phyloP scores from a whole-genome alignment of 495 filamentous ascomycete genomes.

The Entonaema liquescens region DNA sequence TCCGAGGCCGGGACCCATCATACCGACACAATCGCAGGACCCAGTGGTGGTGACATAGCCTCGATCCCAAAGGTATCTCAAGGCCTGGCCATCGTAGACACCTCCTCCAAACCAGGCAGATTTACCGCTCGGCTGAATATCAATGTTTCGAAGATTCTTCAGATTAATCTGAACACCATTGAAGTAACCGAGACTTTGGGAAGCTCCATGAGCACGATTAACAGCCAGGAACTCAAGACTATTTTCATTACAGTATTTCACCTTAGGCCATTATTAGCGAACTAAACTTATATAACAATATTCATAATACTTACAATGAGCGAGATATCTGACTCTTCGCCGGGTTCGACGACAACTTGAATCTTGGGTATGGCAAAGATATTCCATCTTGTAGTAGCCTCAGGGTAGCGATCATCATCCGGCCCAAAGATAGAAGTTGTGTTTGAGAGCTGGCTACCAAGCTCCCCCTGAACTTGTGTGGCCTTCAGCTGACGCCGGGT shows the following conservation, averaged over 20 bases:
- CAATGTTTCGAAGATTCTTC: slow-evolving; percentile 10
- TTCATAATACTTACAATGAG: background rate
- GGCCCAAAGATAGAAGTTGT: slow-evolving; percentile 15
- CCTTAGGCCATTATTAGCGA: background rate
- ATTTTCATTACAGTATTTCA: background rate
- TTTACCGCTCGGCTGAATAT: slow-evolving; percentile 1
- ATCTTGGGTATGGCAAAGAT: slow-evolving; percentile 1
- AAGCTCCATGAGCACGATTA: background rate
- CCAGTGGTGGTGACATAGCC: slow-evolving; percentile 58
- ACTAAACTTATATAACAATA: background rate
- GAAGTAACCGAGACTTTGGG: slow-evolving; percentile 20
- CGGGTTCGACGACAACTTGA: slow-evolving; percentile 20
- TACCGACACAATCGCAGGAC: slow-evolving; percentile 61
- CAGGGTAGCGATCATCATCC: background rate
- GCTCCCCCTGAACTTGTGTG: background rate
- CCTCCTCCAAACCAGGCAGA: slow-evolving; percentile 46
- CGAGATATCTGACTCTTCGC: background rate
- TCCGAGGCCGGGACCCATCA: slow-evolving; percentile 49
- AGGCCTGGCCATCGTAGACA: slow-evolving; percentile 19
- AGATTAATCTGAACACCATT: slow-evolving; percentile 20
- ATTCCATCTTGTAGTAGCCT: slow-evolving; percentile 20
- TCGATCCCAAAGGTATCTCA: slow-evolving; percentile 46
- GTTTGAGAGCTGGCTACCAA: slow-evolving; percentile 1
- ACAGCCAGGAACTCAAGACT: background rate
- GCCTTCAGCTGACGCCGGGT: background rate